Evolutionary conservation across 768 basidiomycete genomes (phyloP).

Genomic region (Mycena floridula): DNA sequence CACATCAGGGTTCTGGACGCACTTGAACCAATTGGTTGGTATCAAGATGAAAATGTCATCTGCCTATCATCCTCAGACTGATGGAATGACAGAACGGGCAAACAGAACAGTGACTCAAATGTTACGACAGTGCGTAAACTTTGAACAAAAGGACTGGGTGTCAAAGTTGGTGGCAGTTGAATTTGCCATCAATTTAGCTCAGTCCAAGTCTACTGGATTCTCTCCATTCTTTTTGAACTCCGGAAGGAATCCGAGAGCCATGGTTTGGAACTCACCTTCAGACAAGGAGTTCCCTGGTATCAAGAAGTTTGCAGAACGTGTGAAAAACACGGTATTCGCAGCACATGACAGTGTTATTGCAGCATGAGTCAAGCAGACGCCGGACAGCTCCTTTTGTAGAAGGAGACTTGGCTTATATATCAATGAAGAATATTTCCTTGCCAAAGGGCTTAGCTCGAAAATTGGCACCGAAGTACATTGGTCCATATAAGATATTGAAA

Average conservation of each 20-base stretch:
- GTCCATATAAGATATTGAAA: slow-evolving; percentile 7
- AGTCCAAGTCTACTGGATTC: slow-evolving; percentile 17
- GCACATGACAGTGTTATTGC: slow-evolving; percentile 28
- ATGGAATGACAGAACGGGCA: slow-evolving; percentile 8
- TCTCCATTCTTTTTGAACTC: slow-evolving; percentile 19
- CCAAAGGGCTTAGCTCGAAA: slow-evolving; percentile 21
- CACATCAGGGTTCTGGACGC: slow-evolving; percentile 20
- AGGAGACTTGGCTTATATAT: slow-evolving; percentile 24
- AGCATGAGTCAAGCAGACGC: slow-evolving; percentile 24
- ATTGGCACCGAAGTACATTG: slow-evolving; percentile 23
- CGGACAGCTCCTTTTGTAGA: slow-evolving; percentile 10
- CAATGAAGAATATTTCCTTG: slow-evolving; percentile 15
- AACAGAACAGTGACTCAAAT: slow-evolving; percentile 19
- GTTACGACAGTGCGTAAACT: slow-evolving; percentile 9
- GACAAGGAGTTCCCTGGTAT: slow-evolving; percentile 7
- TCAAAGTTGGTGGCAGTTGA: slow-evolving; percentile 10
- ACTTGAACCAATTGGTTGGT: slow-evolving; percentile 12
- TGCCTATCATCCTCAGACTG: background rate
- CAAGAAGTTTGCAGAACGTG: slow-evolving; percentile 1
- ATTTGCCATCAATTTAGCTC: slow-evolving; percentile 18
- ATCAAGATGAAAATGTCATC: slow-evolving; percentile 19
- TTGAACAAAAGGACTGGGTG: slow-evolving; percentile 20
- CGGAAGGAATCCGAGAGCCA: slow-evolving; percentile 10
- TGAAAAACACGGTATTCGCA: slow-evolving; percentile 16
- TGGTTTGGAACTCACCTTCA: background rate